Base-by-base conservation (phyloP, 2,329 filamentous ascomycete genomes). In the Reticulascus tulasneorum region DNA sequence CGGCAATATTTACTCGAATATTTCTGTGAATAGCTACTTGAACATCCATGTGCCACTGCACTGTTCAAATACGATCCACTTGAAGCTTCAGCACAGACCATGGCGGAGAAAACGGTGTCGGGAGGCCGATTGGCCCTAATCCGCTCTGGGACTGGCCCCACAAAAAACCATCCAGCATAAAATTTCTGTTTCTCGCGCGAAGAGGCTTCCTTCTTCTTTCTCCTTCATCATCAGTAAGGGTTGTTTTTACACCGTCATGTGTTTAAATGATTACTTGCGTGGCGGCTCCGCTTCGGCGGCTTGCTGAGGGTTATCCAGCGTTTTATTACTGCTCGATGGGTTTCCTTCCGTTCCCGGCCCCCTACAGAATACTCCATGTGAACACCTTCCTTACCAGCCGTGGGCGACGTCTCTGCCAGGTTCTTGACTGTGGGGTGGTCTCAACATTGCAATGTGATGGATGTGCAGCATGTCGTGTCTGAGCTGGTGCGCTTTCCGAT, bases 301-400 rank as follows among this genome's bases (percentile, higher is more conserved):
- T 70, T 71, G 69, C 69, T 73, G 69, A 70, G 67, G 66, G 69
- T 64, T 67, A 66, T 60, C 54, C 57, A 38, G 35, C 31, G 41
- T 49, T 50, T 44, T 51, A 55, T 55, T 56, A n/a, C n/a, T 36
- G 32, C 37, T 54, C 64, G 53, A 64, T 73, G 65, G 63, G 64
- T 70, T 61, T 69, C 60, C 67, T 64, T 71, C 69, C 69, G 69
- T 73, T 73, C 69, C 69, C 69, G 67, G 69, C 69, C 69, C 58
- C 67, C 68, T 49, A 66, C 41, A 73, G 49, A 43, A 61, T 66
- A 53, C 31, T 9, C 46, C 47, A 51, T 50, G 66, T 63, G 60
- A 65, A 53, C 55, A 58, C 66, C 67, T 67, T 65, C 57, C 61
- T 60, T 48, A 64, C 55, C 64, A 69, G 69, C 60, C 66, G 50